Evolutionary conservation across 306 rosid genomes (phyloP).

Genomic region (Purshia tridentata): DNA sequence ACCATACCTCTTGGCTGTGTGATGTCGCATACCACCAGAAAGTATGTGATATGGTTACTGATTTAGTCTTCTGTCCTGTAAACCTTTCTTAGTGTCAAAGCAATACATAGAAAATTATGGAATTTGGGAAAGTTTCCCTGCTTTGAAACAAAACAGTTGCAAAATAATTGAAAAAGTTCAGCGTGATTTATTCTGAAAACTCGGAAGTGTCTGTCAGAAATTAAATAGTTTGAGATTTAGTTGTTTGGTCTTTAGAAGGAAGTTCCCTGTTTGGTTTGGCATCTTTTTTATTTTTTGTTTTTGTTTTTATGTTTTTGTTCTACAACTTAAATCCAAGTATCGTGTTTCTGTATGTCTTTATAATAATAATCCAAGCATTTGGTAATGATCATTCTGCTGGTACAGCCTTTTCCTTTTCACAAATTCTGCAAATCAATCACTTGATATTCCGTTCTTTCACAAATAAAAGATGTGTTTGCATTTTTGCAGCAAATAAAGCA

Average conservation of each 20-base stretch:
- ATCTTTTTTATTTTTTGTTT: not conserved
- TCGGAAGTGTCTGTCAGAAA: not conserved
- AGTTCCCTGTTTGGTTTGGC: conserved; percentile 3
- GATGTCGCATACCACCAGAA: not conserved
- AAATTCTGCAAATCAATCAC: not conserved
- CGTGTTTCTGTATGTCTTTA: not conserved
- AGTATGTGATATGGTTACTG: not conserved
- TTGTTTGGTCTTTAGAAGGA: not conserved
- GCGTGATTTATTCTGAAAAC: not conserved
- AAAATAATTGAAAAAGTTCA: not conserved
- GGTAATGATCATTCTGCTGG: not conserved
- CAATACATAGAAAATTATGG: not conserved
- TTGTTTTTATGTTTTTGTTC: not conserved
- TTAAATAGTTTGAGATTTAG: not conserved
- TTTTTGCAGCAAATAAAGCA: not conserved
- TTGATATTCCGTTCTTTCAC: not conserved
- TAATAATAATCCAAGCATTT: not conserved
- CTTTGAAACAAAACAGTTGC: not conserved
- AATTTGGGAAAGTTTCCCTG: not conserved
- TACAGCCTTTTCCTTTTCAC: not conserved
- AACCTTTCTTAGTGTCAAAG: conserved; percentile 6
- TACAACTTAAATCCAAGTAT: not conserved
- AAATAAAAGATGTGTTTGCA: not conserved
- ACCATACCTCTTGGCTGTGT: not conserved
- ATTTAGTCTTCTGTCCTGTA: not conserved